Base-by-base conservation (phyloP, 1,284 basidiomycete species). In the Heterobasidion parviporum region DNA sequence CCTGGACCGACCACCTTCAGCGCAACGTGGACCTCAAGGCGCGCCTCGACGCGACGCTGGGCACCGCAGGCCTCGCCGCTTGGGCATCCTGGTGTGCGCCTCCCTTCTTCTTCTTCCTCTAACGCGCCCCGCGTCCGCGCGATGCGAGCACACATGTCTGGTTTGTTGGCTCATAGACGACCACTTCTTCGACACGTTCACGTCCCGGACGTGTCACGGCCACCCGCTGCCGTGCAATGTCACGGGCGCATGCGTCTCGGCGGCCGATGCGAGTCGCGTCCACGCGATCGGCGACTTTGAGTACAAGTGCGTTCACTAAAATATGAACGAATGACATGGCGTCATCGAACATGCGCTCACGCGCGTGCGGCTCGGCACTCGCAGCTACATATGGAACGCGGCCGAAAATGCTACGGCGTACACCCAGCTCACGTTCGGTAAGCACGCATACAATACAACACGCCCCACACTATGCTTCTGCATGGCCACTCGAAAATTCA, bases 311-410 rank as follows among this genome's bases (percentile, higher is more conserved):
- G 73, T 67, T 1, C 50, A 47, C 35, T 9, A 16, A 1, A 3
- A 7, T 26, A 8, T 15, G 1, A 26, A 6, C 26, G 26, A 26
- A 5, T 26, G 26, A 1, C 26, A 26, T 41, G 38, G 38, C n/a
- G 16, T 44, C 41, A 3, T 35, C 2, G 3, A 16, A 2, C 47
- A 34, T 8, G 46, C 45, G 43, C 6, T 10, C 33, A 10, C n/a
- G 8, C 12, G n/a, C 6, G 10, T 34, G 43, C n/a, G 5, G 33
- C 47, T 50, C 26, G 50, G 32, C 26, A 48, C 26, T 46, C 16
- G n/a, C 55, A 80, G 79, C 57, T 80, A 80, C 63, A 78, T 80
- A 59, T 80, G 76, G 75, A 78, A 78, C 60, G 59, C 73, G 1
- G 74, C 74, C 4, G 60, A 70, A 56, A 76, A 77, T 53, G 66